These are phyloP conservation scores for Agarophyton chilense DNA, from an alignment of 23 red algal genomes.

Conservation along the genomic window DNA sequence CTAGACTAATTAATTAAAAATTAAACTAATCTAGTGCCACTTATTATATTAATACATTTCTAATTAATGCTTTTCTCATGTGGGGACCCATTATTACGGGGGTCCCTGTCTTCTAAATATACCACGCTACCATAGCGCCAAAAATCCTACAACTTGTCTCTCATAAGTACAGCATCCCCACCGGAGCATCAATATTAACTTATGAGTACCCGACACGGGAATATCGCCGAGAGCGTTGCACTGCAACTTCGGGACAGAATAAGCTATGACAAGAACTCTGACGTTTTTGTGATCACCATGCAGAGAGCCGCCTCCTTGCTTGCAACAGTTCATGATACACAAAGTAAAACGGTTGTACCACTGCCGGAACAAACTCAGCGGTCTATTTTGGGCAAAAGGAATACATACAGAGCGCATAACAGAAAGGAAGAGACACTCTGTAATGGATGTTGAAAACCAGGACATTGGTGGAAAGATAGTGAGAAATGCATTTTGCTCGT, in stretches of 20 bases:
- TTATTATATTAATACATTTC: too few species aligned
- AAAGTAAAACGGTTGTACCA: background rate
- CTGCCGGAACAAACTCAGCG: background rate
- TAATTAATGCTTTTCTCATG: too few species aligned
- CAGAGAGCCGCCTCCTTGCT: background rate
- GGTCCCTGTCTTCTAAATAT: too few species aligned
- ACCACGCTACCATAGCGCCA: too few species aligned
- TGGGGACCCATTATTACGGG: too few species aligned
- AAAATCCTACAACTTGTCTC: too few species aligned
- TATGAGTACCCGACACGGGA: too few species aligned
- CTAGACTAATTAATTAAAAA: too few species aligned
- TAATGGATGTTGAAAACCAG: background rate
- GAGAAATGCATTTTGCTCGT: background rate
- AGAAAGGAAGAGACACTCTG: background rate
- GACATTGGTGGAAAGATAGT: slow-evolving; percentile 27
- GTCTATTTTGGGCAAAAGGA: slow-evolving; percentile 8
- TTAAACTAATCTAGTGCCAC: too few species aligned
- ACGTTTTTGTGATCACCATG: background rate
- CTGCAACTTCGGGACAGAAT: background rate
- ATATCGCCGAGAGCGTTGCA: background rate
- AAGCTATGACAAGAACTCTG: too few species aligned
- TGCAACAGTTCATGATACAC: background rate
- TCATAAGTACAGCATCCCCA: too few species aligned
- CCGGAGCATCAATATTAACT: too few species aligned
- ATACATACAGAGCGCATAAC: background rate